Evolutionary conservation across 2,329 filamentous ascomycete genomes (phyloP), one percentile per base, ranked within the genome.

Genomic region (Aspergillus neotritici): DNA sequence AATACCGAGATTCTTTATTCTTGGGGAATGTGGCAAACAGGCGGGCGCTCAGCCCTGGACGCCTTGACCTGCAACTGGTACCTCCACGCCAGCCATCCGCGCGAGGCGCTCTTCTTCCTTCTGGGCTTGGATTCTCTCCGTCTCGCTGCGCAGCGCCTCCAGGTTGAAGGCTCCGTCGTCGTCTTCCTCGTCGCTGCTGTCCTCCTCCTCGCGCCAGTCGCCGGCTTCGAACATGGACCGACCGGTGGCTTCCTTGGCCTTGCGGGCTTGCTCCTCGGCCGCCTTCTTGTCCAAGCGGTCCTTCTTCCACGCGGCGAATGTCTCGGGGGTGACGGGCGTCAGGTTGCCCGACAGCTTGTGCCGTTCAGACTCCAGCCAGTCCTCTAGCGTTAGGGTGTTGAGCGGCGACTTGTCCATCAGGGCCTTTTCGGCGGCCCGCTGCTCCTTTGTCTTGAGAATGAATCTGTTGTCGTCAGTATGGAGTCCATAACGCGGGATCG

Each of bases 261-360:
- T 83, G 62, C 84, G 82, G 37, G 89, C 88, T 69, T 95, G 83
- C 54, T 93, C 86, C 60, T 98, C 93, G 15, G 93, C 93, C 12
- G 84, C 85, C 77, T 95, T 97, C 83, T 98, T 98, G 68, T 89
- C 82, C 55, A 97, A 64, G 34, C 93, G 85, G 41, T 94, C 86
- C 71, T 90, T 84, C 78, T 98, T 98, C 93, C 93, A 98, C 62
- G 93, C 93, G 49, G 88, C 88, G 62, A 98, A 98, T 1, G 82
- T 78, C 63, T 98, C 93, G 2, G 84, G 84, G 1, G 87, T 98
- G 50, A 98, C 94, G 4, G 94, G 94, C 2, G 94, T 98, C 40
- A 97, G 76, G 1, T 77, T 89, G 43, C 91, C 93, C 0, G 85
- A 90, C 40, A 98, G 80, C 70, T 97, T 97, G 73, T 96, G 89